These are phyloP conservation scores for Boletus sp. DNA, from an alignment of 768 basidiomycete species.

Conservation along the genomic window DNA sequence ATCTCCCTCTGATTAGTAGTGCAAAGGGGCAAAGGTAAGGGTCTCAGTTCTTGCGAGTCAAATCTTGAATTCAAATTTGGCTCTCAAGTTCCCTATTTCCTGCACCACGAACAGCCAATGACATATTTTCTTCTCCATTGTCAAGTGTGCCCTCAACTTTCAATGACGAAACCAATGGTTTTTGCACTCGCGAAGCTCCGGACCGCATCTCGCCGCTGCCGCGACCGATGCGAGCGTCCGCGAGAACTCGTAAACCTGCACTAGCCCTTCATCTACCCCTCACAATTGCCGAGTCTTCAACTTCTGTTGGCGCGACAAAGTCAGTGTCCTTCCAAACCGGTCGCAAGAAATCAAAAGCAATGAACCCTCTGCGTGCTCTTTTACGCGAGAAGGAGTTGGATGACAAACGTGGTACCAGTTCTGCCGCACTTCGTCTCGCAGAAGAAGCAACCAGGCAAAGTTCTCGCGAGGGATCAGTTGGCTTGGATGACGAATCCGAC, in stretches of 20 bases:
- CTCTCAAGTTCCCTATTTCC: constrained; percentile 7
- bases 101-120: background rate
- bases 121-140: constrained; percentile 20
- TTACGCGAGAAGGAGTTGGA: constrained; percentile 47
- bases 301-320: background rate
- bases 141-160: constrained; percentile 19
- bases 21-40: constrained; percentile 10
- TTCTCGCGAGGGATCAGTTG: constrained; percentile 21
- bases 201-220: constrained; percentile 2
- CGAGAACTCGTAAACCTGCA: constrained; percentile 18
- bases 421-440: constrained; percentile 42
- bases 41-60: background rate
- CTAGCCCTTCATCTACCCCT: constrained; percentile 9
- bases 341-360: constrained; percentile 21
- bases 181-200: background rate
- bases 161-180: background rate
- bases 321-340: background rate
- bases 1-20: constrained; percentile 14
- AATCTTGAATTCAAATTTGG: background rate
- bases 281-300: constrained; percentile 7
- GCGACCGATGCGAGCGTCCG: constrained; percentile 14
- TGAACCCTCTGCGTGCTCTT: constrained; percentile 54
- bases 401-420: constrained; percentile 34
- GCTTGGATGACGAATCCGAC: constrained; percentile 23
- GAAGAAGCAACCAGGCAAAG: constrained; percentile 39